These are phyloP conservation scores for Vachellia pachyceras DNA, from an alignment of 306 rosid species.

Conservation along the genomic window DNA sequence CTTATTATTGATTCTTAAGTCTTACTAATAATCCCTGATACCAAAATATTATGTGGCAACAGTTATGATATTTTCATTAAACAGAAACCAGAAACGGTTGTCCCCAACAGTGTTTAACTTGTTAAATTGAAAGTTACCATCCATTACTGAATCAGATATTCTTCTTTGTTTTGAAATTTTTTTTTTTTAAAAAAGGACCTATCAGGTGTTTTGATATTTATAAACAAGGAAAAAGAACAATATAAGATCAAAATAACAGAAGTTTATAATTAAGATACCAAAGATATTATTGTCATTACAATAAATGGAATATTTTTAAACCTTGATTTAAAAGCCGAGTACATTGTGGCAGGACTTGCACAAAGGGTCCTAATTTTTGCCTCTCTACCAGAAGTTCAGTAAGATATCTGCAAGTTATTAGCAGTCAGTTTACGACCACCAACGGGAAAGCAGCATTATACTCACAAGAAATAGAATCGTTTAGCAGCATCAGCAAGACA, in stretches of 20 bases:
- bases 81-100: constrained; percentile 7
- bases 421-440: constrained; percentile 26
- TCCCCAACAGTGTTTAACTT: constrained; percentile 4
- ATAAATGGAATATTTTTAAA: constrained; percentile 28
- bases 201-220: neutral
- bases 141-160: constrained; percentile 1
- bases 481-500: neutral
- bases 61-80: neutral
- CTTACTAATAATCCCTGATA: neutral
- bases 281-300: constrained; percentile 1
- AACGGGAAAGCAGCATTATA: neutral
- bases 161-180: neutral
- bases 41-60: neutral
- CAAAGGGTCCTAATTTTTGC: constrained; percentile 82
- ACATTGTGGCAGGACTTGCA: constrained; percentile 79
- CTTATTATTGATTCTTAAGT: neutral
- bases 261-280: neutral
- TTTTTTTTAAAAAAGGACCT: neutral
- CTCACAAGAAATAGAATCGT: neutral
- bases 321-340: constrained; percentile 84
- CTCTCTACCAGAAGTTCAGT: constrained; percentile 78
- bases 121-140: constrained; percentile 2
- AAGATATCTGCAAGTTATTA: constrained; percentile 63
- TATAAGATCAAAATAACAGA: neutral
- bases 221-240: neutral